Evolutionary conservation across 352 stramenopile genomes (phyloP).

Genomic region (Pythium scleroteichum): DNA sequence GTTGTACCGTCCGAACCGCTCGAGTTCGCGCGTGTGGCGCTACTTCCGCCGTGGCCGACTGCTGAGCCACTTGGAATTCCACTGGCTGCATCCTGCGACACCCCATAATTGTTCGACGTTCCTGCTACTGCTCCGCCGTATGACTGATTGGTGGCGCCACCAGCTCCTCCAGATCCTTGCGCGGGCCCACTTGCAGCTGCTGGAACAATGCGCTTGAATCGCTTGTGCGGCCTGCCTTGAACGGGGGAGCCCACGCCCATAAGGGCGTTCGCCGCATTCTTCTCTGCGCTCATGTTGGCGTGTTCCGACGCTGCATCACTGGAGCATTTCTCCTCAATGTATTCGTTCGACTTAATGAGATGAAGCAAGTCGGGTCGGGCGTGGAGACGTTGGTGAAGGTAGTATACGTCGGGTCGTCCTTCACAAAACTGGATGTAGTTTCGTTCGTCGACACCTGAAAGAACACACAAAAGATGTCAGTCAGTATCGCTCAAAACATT

Average conservation of each 20-base stretch:
- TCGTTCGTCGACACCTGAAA: constrained; percentile 65
- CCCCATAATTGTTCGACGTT: constrained; percentile 1
- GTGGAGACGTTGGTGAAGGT: constrained; percentile 77
- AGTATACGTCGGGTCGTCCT: constrained; percentile 73
- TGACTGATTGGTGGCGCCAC: neutral
- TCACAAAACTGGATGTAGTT: constrained; percentile 84
- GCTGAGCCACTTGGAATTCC: neutral
- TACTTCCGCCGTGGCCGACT: neutral
- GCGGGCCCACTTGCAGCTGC: constrained; percentile 4
- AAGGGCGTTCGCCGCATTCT: constrained; percentile 25
- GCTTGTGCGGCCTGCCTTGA: constrained; percentile 46
- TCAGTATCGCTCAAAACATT: constrained; percentile 14
- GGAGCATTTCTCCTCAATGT: constrained; percentile 74
- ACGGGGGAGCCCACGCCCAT: constrained; percentile 37
- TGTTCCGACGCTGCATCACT: constrained; percentile 46
- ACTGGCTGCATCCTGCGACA: neutral
- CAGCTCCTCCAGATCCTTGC: neutral
- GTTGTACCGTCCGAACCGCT: neutral
- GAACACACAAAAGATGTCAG: constrained; percentile 25
- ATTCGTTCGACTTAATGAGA: constrained; percentile 83
- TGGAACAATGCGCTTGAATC: constrained; percentile 60
- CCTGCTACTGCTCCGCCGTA: neutral
- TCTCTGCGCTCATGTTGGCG: constrained; percentile 19
- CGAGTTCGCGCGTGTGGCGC: neutral
- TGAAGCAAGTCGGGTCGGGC: constrained; percentile 71